Evolutionary conservation across 2,329 filamentous ascomycete species (phyloP).

Genomic region (Proliferodiscus dingleyae): DNA sequence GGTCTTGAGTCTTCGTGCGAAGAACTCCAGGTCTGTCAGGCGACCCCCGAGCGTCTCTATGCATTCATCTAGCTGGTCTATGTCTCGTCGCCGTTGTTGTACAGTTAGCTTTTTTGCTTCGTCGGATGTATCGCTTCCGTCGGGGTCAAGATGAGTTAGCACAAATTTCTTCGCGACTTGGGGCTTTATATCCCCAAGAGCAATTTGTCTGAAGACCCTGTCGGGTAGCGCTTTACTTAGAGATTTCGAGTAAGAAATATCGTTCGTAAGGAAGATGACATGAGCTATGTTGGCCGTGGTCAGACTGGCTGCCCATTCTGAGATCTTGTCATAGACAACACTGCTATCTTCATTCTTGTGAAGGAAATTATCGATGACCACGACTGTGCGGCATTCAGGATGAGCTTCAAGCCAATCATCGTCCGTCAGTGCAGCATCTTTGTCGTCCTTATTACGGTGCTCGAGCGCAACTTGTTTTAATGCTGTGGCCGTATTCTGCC

Average conservation of each 20-base stretch:
- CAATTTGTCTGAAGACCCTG: conserved; percentile 80
- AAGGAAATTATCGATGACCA: conserved; percentile 89
- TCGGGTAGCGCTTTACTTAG: conserved; percentile 84
- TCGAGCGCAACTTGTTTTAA: conserved; percentile 73
- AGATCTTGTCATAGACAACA: conserved; percentile 70
- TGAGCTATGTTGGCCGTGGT: conserved; percentile 88
- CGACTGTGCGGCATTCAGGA: conserved; percentile 74
- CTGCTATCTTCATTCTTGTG: conserved; percentile 66
- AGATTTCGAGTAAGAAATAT: conserved; percentile 82
- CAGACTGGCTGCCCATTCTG: conserved; percentile 84
- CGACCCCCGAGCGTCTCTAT: conserved; percentile 82
- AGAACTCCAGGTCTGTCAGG: conserved; percentile 90
- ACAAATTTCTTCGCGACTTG: conserved; percentile 87
- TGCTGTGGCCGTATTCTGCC: conserved; percentile 75
- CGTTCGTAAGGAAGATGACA: conserved; percentile 89
- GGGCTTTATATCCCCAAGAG: conserved; percentile 79
- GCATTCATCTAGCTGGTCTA: conserved; percentile 71
- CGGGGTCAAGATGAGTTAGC: conserved; percentile 65
- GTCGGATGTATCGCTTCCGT: conserved; percentile 32
- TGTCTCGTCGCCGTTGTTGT: conserved; percentile 38
- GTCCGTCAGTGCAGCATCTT: conserved; percentile 66
- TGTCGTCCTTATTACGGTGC: conserved; percentile 64
- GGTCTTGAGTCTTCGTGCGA: conserved; percentile 82
- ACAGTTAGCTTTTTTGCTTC: conserved; percentile 26
- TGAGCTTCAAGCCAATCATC: conserved; percentile 90